Percentiles rank a stretch among this genome's conserved stretches.
Evolutionary conservation across 2,329 filamentous ascomycete genomes (phyloP).

Genomic region (Colletotrichum costaricense): DNA sequence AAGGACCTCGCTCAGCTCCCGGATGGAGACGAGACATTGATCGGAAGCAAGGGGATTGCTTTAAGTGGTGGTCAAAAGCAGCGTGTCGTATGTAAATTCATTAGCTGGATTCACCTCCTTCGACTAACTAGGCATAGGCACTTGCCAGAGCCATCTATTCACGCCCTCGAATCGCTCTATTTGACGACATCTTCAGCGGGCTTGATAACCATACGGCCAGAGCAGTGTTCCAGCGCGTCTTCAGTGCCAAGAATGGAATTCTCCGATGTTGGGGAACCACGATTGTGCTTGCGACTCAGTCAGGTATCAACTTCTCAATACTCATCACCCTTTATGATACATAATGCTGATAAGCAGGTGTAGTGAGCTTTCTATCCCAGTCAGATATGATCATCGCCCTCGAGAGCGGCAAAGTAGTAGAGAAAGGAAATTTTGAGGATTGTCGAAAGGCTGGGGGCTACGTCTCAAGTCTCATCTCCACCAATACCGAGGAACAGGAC

Average conservation of each 20-base stretch:
- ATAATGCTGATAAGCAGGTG: neutral
- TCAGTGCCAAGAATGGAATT: conserved; percentile 41
- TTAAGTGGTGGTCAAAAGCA: conserved; percentile 61
- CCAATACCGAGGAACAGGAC: neutral
- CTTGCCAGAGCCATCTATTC: conserved; percentile 53
- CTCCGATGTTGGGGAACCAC: conserved; percentile 46
- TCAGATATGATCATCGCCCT: conserved; percentile 50
- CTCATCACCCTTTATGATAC: neutral
- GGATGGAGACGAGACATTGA: conserved; percentile 49
- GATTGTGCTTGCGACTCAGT: conserved; percentile 50
- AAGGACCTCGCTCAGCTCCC: conserved; percentile 47
- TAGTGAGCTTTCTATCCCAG: conserved; percentile 41
- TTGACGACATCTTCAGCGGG: conserved; percentile 53
- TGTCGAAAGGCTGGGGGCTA: conserved; percentile 47
- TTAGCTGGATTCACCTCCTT: too few species aligned
- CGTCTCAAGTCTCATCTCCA: conserved; percentile 42
- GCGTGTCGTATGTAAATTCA: conserved; percentile 46
- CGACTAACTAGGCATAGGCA: conserved; percentile 40
- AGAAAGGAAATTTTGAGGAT: conserved; percentile 48
- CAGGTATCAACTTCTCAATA: conserved; percentile 33
- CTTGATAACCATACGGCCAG: conserved; percentile 49
- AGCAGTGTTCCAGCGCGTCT: conserved; percentile 44
- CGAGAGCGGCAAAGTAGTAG: conserved; percentile 43
- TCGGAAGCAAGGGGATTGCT: conserved; percentile 58
- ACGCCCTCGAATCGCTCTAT: conserved; percentile 43